Evolutionary conservation across 2,329 filamentous ascomycete species (phyloP).

Genomic region (Myriangium duriaei): DNA sequence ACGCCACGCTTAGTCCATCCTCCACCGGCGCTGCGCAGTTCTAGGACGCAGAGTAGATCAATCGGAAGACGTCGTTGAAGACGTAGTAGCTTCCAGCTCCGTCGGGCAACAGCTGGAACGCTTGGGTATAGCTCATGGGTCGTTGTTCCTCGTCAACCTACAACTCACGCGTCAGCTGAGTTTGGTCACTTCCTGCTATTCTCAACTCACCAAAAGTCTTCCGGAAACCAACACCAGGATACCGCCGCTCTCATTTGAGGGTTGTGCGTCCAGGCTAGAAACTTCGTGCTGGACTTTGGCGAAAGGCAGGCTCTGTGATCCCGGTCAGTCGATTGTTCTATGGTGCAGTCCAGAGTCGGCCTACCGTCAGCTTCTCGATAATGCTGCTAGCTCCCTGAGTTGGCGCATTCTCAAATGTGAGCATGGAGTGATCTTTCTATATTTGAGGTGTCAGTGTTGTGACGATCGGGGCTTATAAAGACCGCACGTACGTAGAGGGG

Average conservation of each 20-base stretch:
- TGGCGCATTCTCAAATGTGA: constrained; percentile 74
- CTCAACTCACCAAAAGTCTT: constrained; percentile 56
- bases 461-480: background rate
- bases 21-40: background rate
- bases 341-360: constrained; percentile 19
- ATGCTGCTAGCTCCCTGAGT: constrained; percentile 54
- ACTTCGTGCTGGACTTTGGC: constrained; percentile 68
- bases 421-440: constrained; percentile 73
- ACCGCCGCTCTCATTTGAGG: constrained; percentile 51
- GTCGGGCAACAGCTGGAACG: constrained; percentile 72
- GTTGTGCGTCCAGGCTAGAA: constrained; percentile 71
- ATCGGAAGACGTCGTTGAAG: constrained; percentile 89
- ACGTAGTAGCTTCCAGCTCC: constrained; percentile 62
- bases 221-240: constrained; percentile 86
- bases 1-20: background rate
- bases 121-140: constrained; percentile 83
- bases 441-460: background rate
- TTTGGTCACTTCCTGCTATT: background rate
- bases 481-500: constrained; percentile 63
- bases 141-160: constrained; percentile 76
- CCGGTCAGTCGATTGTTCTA: too few species aligned
- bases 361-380: constrained; percentile 68
- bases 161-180: background rate
- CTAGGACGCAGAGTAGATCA: constrained; percentile 49
- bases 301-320: constrained; percentile 59